Evolutionary conservation across 2,329 filamentous ascomycete genomes (phyloP), one percentile per base, ranked within the genome.

Genomic region (Apiospora koreana): DNA sequence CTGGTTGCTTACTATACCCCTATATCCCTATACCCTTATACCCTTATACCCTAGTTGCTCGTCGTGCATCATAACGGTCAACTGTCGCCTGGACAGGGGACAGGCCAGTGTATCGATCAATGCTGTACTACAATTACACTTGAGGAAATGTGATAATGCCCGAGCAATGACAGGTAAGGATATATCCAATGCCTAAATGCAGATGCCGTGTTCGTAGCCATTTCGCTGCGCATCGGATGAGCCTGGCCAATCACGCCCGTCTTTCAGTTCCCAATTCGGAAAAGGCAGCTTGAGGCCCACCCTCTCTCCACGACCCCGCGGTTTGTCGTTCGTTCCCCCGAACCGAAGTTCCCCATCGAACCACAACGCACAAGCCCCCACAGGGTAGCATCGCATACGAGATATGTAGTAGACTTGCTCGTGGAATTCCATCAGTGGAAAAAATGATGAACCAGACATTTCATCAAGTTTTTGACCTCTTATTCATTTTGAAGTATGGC

Each of bases 401-500:
- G 31, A 10, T 38, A 58, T 58, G 28, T 58, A 35, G 16, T 35
- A 21, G 50, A 35, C 50, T 58, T 43, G 16, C 50, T 21, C 28
- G 41, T 16, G 10, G 16, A n/a, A 21, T 35, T 35, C 18, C 16
- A 14, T 35, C 50, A 18, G 2, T 16, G 41, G 5, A 8, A 9
- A 21, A 31, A 21, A 54, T 31, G 14, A 4, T 54, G 50, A 54
- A 31, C 21, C 28, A 9, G 2, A 9, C 25, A 31, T 28, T 54
- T 21, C 14, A 43, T 43, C 41, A 14, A 54, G 14, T 31, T 54
- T 7, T 3, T 18, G 50, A 10, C 25, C 31, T 7, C 25, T 54
- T 7, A 9, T 54, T 54, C 1, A 25, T 2, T 38, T 38, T 12
- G 2, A 2, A 62, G 6, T 8, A 92, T 92, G 90, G 85, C 85